phyloP scores from a whole-genome alignment of 352 stramenopile genomes.

The Phytophthora ohioensis region DNA sequence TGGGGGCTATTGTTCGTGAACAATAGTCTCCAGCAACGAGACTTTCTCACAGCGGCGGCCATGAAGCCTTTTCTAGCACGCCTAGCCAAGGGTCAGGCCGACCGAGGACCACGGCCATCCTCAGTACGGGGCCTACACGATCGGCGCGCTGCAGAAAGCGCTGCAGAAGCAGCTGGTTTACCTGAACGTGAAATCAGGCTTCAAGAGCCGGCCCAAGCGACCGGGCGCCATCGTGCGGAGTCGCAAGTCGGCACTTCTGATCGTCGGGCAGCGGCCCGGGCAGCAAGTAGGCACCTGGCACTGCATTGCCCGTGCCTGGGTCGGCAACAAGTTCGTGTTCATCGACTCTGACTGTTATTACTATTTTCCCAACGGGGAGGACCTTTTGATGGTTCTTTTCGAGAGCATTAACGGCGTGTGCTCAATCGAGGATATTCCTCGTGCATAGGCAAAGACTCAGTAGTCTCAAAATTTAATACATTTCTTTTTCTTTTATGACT shows the following conservation, averaged over 20 bases:
- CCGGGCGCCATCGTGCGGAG: not conserved
- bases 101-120: not conserved
- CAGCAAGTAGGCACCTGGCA: slow-evolving; percentile 2
- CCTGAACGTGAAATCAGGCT: slow-evolving; percentile 11
- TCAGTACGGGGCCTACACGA: not conserved
- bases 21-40: not conserved
- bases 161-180: slow-evolving; percentile 12
- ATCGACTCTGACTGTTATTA: slow-evolving; percentile 21
- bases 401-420: not conserved
- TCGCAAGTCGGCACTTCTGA: not conserved
- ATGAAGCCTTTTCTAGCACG: not conserved
- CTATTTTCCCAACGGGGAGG: slow-evolving; percentile 15
- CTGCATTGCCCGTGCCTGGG: slow-evolving; percentile 8
- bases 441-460: too few species aligned
- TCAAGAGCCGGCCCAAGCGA: not conserved
- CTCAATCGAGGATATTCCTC: not conserved
- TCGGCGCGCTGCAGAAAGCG: slow-evolving; percentile 12
- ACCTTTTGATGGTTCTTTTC: not conserved
- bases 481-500: too few species aligned
- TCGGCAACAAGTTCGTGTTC: slow-evolving; percentile 16
- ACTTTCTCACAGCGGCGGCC: not conserved
- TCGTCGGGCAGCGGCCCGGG: slow-evolving; percentile 5
- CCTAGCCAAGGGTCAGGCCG: not conserved
- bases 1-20: not conserved
- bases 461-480: too few species aligned